phyloP scores from a whole-genome alignment of 2,329 filamentous ascomycete genomes.

The Scedosporium apiospermum region DNA sequence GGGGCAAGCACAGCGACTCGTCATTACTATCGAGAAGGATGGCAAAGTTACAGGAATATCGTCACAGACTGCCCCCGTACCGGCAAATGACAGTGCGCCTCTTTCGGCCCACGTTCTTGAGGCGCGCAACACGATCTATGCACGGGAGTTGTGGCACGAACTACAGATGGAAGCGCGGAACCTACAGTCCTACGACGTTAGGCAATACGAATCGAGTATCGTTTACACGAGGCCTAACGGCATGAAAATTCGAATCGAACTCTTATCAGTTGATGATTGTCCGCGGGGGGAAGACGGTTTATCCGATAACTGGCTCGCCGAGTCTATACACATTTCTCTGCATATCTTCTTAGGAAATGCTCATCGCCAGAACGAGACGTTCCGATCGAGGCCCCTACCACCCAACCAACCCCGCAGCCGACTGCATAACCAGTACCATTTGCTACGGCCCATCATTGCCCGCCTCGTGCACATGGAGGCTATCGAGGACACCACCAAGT shows the following conservation, averaged over 20 bases:
- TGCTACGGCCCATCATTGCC: slow-evolving; percentile 43
- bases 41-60: slow-evolving; percentile 50
- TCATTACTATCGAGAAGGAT: slow-evolving; percentile 54
- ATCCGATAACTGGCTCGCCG: slow-evolving; percentile 44
- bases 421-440: slow-evolving; percentile 33
- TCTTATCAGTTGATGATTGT: slow-evolving; percentile 48
- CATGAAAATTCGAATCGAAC: slow-evolving; percentile 53
- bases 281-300: slow-evolving; percentile 21
- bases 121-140: slow-evolving; percentile 69
- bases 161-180: slow-evolving; percentile 71
- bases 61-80: slow-evolving; percentile 31
- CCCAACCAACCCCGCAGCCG: slow-evolving; percentile 26
- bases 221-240: slow-evolving; percentile 42
- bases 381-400: slow-evolving; percentile 50
- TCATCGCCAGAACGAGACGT: slow-evolving; percentile 65
- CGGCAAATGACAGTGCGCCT: slow-evolving; percentile 45
- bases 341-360: slow-evolving; percentile 70
- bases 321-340: slow-evolving; percentile 56
- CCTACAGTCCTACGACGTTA: slow-evolving; percentile 62
- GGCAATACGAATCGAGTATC: slow-evolving; percentile 48
- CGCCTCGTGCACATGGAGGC: slow-evolving; percentile 34
- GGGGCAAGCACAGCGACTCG: slow-evolving; percentile 48
- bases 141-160: slow-evolving; percentile 86
- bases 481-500: slow-evolving; percentile 26
- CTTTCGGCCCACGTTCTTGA: slow-evolving; percentile 63